A percentile compares a stretch with the other conserved stretches of the same genome.
phyloP scores from a whole-genome alignment of 306 rosid genomes.

The Gynostemma pentaphyllum region DNA sequence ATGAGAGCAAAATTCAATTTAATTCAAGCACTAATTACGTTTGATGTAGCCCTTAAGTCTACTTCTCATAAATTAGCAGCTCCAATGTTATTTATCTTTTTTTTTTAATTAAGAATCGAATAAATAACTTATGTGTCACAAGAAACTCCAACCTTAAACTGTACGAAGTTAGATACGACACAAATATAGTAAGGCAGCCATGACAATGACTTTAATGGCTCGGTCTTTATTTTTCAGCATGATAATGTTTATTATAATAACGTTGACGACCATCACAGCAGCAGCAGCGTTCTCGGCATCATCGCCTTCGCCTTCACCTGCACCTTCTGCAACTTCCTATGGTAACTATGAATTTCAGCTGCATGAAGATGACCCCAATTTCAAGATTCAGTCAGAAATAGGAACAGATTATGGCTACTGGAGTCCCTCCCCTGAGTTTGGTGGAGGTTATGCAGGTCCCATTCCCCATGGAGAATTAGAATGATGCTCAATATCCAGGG shows the following conservation, averaged over 20 bases:
- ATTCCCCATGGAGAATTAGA: slow-evolving; percentile 30
- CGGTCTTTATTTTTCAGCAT: slow-evolving; percentile 9
- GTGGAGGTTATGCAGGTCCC: slow-evolving; percentile 32
- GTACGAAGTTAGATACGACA: slow-evolving; percentile 7
- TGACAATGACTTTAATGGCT: background rate
- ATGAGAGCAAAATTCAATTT: slow-evolving; percentile 17
- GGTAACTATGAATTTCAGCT: background rate
- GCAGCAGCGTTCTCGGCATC: background rate
- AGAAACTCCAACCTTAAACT: background rate
- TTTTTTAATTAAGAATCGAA: background rate
- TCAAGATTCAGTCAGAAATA: slow-evolving; percentile 1
- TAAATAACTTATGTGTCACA: background rate
- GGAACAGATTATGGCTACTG: slow-evolving; percentile 30
- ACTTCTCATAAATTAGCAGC: background rate
- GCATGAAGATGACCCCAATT: slow-evolving; percentile 5
- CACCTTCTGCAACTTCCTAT: background rate
- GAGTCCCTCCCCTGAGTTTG: slow-evolving; percentile 30
- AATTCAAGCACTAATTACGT: slow-evolving; percentile 2
- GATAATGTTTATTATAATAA: slow-evolving; percentile 15
- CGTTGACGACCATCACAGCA: slow-evolving; percentile 4
- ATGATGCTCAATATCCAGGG: background rate
- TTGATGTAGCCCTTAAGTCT: background rate
- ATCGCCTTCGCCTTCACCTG: background rate
- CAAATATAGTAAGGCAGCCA: slow-evolving; percentile 15
- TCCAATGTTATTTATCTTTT: no score